Conservation (phyloP, 768 basidiomycete genomes). For the Cantharellus anzutake region DNA sequence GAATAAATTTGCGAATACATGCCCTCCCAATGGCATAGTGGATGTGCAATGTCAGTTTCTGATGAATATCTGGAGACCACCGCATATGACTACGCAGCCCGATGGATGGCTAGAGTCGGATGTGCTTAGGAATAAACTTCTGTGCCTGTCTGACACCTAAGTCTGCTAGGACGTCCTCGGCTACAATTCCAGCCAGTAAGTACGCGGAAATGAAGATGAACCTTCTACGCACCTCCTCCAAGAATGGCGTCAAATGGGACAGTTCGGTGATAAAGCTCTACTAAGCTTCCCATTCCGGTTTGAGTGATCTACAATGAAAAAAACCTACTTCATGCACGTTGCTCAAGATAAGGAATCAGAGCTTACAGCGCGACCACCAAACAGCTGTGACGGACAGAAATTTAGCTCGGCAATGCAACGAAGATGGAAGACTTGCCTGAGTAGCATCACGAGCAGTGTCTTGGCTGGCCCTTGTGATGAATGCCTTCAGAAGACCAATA, state of each 20-base stretch:
- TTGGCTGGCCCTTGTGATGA: constrained; percentile 53
- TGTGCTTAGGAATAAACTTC: constrained; percentile 42
- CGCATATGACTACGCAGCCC: too few species aligned
- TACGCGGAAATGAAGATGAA: constrained; percentile 11
- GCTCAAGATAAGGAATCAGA: background rate
- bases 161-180: constrained; percentile 37
- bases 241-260: constrained; percentile 70
- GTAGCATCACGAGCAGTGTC: constrained; percentile 60
- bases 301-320: constrained; percentile 65
- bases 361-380: constrained; percentile 7
- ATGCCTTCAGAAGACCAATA: constrained; percentile 65
- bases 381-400: constrained; percentile 1
- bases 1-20: too few species aligned
- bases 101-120: constrained; percentile 20
- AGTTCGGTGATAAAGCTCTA: constrained; percentile 64
- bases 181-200: constrained; percentile 2
- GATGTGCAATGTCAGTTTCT: too few species aligned
- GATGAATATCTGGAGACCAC: too few species aligned
- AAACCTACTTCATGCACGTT: constrained; percentile 63
- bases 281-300: constrained; percentile 58
- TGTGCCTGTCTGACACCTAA: constrained; percentile 69
- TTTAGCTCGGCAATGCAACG: background rate
- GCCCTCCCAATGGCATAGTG: too few species aligned
- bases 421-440: constrained; percentile 2
- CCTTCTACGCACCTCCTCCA: constrained; percentile 29